Percentiles rank a stretch among this genome's conserved stretches.
These are phyloP conservation scores for Luffa acutangula DNA, from an alignment of 306 rosid species.

Conservation along the genomic window DNA sequence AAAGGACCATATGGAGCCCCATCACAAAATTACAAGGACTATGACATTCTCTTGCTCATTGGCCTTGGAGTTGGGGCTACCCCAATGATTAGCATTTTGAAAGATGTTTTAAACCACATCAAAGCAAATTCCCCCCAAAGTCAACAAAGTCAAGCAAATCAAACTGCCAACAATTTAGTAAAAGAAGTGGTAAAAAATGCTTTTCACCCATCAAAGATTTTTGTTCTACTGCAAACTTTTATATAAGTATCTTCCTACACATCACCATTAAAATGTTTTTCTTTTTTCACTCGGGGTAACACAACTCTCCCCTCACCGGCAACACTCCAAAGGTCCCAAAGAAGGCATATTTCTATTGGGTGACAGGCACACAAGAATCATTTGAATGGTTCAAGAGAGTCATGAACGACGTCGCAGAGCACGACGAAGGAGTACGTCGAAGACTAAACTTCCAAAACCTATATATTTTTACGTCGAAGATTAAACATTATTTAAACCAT, in stretches of 20 bases:
- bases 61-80: constrained; percentile 55
- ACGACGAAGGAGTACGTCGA: constrained; percentile 29
- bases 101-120: constrained; percentile 36
- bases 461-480: background rate
- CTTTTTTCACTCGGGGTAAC: background rate
- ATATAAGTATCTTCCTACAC: no score
- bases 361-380: constrained; percentile 37
- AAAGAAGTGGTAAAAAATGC: no score
- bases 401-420: constrained; percentile 37
- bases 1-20: constrained; percentile 55
- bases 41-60: constrained; percentile 40
- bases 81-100: constrained; percentile 51
- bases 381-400: constrained; percentile 53
- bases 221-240: no score
- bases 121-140: background rate
- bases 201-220: no score
- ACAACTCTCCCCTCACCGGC: background rate
- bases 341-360: constrained; percentile 47
- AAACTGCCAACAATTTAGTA: no score
- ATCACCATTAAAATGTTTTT: no score
- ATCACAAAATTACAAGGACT: constrained; percentile 46
- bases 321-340: background rate
- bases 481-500: background rate
- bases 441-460: no score
- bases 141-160: no score